Evolutionary conservation across 139 green algal species (phyloP).

Genomic region (Auxenochlorella pyrenoidosa): DNA sequence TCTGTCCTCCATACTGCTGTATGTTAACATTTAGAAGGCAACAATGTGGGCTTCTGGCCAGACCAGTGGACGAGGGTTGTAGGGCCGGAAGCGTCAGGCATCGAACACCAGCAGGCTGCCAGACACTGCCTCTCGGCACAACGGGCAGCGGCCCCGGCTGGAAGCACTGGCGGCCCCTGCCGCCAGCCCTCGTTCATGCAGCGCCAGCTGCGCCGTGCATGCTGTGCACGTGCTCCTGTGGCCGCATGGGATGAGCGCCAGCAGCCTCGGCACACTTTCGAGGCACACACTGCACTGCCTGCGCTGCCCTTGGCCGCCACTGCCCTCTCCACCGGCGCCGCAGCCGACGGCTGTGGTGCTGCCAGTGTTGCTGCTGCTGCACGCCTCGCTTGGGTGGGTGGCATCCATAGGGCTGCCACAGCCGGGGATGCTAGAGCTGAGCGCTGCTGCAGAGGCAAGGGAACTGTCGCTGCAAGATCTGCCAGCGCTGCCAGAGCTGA

Average conservation of each 20-base stretch:
- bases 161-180: not conserved
- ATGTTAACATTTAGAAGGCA: too few relatives aligned
- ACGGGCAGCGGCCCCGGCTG: not conserved
- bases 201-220: not conserved
- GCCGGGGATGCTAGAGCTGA: not conserved
- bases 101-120: not conserved
- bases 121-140: not conserved
- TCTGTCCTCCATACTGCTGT: too few relatives aligned
- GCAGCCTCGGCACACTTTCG: not conserved
- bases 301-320: not conserved
- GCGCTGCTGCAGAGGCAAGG: too few relatives aligned
- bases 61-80: too few relatives aligned
- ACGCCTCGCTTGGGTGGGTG: not conserved
- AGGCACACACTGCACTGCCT: conserved; percentile 4
- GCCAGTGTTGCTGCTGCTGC: not conserved
- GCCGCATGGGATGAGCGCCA: conserved; percentile 6
- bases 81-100: not conserved
- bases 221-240: not conserved
- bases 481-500: too few relatives aligned
- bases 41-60: too few relatives aligned
- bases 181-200: not conserved
- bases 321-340: not conserved
- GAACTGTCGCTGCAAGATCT: too few relatives aligned
- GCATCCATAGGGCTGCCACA: too few relatives aligned
- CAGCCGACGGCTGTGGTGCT: not conserved